Evolutionary conservation across 495 filamentous ascomycete species (phyloP), one percentile per base, ranked within the genome.

Genomic region (Aeminium ludgeri): DNA sequence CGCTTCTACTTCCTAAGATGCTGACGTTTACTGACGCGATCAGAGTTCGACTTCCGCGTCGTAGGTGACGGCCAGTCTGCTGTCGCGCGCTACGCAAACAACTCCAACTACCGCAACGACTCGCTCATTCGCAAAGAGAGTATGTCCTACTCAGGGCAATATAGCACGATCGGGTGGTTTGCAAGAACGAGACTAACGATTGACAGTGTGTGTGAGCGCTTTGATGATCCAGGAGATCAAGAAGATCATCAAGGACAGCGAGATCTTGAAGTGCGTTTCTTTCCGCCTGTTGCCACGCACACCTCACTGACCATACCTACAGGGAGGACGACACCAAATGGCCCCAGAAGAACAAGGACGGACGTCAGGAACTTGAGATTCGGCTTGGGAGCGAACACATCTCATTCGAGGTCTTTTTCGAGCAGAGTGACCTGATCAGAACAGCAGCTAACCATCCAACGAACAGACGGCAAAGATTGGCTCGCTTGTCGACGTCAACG

Each of bases 311-410:
- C 19, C 10, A 7, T 32, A n/a, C 15, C 13, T 5, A 45, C 51
- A 93, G 85, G 70, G 91, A 99, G 73, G 89, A 96, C 55, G 91
- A 99, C 54, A 78, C 74, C n/a, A 94, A 93, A 61, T 99, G 91
- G 91, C 91, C 91, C 1, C 83, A 86, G 60, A 99, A 96, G 71
- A 96, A 96, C 64, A 96, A 95, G 65, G 91, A 99, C 56, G 91
- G 91, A 31, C 74, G 87, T 38, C 91, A 96, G 54, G 91, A 99
- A 62, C 69, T 99, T 37, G 91, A 99, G 58, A 96, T 99, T 40
- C 71, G 86, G 15, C 51, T 99, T 25, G 91, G 89, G 10, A 89
- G 78, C 52, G 91, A 99, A 34, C 91, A 99, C 56, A 96, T 96
- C 49, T 93, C 86, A 0, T 99, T 99, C 48, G 91, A 99, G 76